Percentiles rank a stretch among this genome's conserved stretches.
Evolutionary conservation across 1,284 basidiomycete species (phyloP).

Genomic region (Volvariella volvacea): DNA sequence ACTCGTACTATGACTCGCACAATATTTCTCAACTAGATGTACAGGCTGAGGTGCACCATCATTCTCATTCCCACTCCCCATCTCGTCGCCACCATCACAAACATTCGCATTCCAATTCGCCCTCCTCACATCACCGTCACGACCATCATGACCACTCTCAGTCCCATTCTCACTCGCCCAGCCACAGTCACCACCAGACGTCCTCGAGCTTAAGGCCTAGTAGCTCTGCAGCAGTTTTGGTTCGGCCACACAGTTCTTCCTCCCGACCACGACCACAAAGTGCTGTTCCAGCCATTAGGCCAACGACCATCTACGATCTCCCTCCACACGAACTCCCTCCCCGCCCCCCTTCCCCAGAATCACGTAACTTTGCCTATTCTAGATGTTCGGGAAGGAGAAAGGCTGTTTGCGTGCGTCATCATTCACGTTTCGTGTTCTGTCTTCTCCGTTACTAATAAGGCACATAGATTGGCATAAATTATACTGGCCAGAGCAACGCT

Average conservation of each 20-base stretch:
- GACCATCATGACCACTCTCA: neutral
- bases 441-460: slow-evolving; percentile 4
- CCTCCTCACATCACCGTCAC: neutral
- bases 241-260: neutral
- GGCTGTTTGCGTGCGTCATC: slow-evolving; percentile 59
- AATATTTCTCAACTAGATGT: too few species aligned
- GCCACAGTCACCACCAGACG: neutral
- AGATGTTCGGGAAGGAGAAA: slow-evolving; percentile 67
- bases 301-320: neutral
- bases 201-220: neutral
- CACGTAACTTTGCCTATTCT: slow-evolving; percentile 49
- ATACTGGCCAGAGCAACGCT: slow-evolving; percentile 53
- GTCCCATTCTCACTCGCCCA: neutral
- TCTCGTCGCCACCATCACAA: neutral
- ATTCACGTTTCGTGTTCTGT: neutral
- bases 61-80: neutral
- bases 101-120: neutral
- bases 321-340: neutral
- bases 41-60: too few species aligned
- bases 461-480: slow-evolving; percentile 74
- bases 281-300: neutral
- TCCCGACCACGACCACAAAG: neutral
- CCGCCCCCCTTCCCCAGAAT: neutral
- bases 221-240: neutral
- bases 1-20: too few species aligned